phyloP scores from a whole-genome alignment of 805 yeast species.

The Starmerella scarabaei region DNA sequence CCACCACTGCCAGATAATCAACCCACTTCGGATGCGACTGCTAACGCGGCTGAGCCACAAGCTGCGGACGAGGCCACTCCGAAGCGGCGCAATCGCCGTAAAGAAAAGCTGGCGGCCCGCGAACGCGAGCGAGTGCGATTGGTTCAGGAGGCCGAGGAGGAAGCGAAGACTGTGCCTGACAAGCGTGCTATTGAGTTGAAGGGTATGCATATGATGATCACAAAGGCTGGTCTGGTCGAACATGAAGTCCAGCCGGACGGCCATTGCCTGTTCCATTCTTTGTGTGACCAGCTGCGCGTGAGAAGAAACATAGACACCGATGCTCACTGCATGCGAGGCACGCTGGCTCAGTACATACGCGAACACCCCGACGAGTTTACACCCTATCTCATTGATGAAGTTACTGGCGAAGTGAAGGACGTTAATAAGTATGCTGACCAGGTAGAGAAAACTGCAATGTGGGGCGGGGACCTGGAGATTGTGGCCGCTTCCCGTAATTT shows the following conservation, averaged over 20 bases:
- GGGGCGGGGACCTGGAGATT: constrained; percentile 96
- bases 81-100: constrained; percentile 55
- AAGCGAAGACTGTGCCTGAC: constrained; percentile 56
- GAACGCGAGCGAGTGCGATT: constrained; percentile 53
- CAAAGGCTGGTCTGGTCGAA: constrained; percentile 37
- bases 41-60: not conserved
- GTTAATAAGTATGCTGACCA: constrained; percentile 55
- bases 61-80: not conserved
- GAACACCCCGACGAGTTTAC: constrained; percentile 53
- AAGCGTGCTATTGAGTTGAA: constrained; percentile 59
- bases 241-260: constrained; percentile 82
- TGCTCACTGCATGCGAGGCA: constrained; percentile 44
- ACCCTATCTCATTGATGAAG: constrained; percentile 76
- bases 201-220: constrained; percentile 44
- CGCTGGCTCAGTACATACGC: constrained; percentile 56
- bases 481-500: constrained; percentile 64
- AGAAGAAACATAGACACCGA: constrained; percentile 36
- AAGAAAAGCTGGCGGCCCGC: constrained; percentile 66
- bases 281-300: constrained; percentile 56
- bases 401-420: constrained; percentile 48
- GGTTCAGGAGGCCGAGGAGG: constrained; percentile 54
- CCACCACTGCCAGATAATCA: not conserved
- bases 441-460: constrained; percentile 64
- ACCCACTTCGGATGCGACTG: not conserved
- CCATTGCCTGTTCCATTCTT: constrained; percentile 79